Conservation (phyloP, 805 yeast genomes). For the Grigorovia yakushimaensis region DNA sequence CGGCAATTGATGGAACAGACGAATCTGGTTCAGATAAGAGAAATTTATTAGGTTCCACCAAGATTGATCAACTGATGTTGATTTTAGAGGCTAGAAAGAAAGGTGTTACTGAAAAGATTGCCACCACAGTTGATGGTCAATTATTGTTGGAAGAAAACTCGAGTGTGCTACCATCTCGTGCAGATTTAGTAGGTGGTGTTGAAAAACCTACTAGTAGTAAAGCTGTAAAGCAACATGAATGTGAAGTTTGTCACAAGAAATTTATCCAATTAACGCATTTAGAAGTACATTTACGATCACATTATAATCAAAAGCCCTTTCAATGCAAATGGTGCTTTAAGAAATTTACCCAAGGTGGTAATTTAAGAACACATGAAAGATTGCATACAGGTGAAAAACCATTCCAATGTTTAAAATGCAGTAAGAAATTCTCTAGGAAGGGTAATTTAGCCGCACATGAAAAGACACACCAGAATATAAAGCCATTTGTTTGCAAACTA, state of each 20-base stretch:
- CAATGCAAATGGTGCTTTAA: conserved; percentile 72
- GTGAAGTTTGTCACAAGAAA: conserved; percentile 66
- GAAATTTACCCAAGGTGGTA: conserved; percentile 84
- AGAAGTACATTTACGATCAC: conserved; percentile 82
- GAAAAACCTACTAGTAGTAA: conserved; percentile 44
- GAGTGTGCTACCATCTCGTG: conserved; percentile 46
- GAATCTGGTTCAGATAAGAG: conserved; percentile 43
- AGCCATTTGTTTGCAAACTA: conserved; percentile 70
- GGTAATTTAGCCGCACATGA: conserved; percentile 88
- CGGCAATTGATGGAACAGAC: background rate
- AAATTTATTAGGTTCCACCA: conserved; percentile 75
- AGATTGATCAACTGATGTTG: conserved; percentile 84
- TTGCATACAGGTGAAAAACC: conserved; percentile 92
- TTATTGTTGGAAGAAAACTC: conserved; percentile 42
- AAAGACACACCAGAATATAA: conserved; percentile 66
- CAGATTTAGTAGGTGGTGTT: conserved; percentile 70
- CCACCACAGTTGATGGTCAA: conserved; percentile 61
- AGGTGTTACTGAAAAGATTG: conserved; percentile 54
- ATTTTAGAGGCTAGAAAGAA: conserved; percentile 82
- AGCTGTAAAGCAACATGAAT: conserved; percentile 48
- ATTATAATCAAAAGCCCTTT: conserved; percentile 79
- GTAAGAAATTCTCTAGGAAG: conserved; percentile 72
- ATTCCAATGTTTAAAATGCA: conserved; percentile 67
- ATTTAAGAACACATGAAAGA: conserved; percentile 73
- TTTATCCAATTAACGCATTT: conserved; percentile 84